Conservation (phyloP, 176 grass and related monocot species). For the Metroxylon sagu region DNA sequence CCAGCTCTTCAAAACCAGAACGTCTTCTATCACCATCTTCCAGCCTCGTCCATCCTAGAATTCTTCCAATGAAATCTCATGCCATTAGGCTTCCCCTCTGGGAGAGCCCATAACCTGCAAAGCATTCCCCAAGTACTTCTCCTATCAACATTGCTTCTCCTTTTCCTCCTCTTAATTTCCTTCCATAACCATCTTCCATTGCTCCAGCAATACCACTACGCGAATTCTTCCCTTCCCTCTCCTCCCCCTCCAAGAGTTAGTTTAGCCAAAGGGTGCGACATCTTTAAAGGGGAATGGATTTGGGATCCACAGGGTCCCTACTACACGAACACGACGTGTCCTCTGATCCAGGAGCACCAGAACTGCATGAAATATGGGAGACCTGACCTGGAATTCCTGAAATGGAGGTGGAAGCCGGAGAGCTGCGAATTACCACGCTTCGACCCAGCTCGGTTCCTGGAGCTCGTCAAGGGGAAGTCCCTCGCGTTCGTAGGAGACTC, state of each 20-base stretch:
- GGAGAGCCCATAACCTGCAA: background rate
- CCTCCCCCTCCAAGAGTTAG: background rate
- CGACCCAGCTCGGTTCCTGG: conserved; percentile 45
- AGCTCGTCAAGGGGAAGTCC: conserved; percentile 26
- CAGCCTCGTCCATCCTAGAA: too few relatives aligned
- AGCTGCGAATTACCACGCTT: conserved; percentile 48
- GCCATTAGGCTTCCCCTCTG: background rate
- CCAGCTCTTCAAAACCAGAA: too few relatives aligned
- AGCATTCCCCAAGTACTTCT: background rate
- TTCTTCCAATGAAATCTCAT: background rate
- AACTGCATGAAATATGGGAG: conserved; percentile 75
- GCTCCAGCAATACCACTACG: too few relatives aligned
- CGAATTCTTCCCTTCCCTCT: too few relatives aligned
- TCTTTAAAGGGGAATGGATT: conserved; percentile 38
- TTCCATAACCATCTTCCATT: background rate
- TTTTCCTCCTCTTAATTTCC: background rate
- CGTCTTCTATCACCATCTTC: too few relatives aligned
- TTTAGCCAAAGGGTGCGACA: conserved; percentile 18
- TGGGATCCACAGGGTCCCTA: conserved; percentile 20
- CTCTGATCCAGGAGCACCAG: conserved; percentile 67
- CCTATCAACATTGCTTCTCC: background rate
- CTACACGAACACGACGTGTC: conserved; percentile 55
- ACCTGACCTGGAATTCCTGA: conserved; percentile 44
- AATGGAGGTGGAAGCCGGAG: conserved; percentile 27
- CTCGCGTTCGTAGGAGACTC: conserved; percentile 73